Evolutionary conservation across 2,329 filamentous ascomycete genomes (phyloP).

Genomic region (Xylaria sp.): DNA sequence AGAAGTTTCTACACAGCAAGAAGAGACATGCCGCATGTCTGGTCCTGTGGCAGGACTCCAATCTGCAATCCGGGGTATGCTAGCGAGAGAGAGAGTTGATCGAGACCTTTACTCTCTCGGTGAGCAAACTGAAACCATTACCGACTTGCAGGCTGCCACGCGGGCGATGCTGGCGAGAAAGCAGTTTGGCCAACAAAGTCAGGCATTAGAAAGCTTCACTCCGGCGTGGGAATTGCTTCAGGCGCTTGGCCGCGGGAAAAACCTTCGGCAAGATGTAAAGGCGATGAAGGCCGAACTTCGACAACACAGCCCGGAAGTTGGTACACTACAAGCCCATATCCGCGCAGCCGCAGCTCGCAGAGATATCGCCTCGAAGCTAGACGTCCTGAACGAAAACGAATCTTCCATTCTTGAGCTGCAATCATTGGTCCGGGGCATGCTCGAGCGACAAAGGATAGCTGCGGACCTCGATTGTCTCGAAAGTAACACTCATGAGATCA

Average conservation of each 20-base stretch:
- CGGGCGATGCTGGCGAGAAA: conserved; percentile 64
- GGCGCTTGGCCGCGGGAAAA: conserved; percentile 50
- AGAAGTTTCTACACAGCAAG: conserved; percentile 56
- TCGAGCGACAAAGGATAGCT: conserved; percentile 55
- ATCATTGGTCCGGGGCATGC: conserved; percentile 62
- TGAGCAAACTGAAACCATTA: conserved; percentile 28
- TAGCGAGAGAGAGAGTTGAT: conserved; percentile 60
- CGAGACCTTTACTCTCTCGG: conserved; percentile 28
- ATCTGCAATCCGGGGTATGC: conserved; percentile 67
- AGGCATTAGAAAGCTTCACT: conserved; percentile 53
- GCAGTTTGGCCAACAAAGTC: conserved; percentile 53
- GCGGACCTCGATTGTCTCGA: conserved; percentile 58
- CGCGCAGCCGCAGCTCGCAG: conserved; percentile 59
- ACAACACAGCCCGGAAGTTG: conserved; percentile 47
- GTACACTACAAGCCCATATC: conserved; percentile 53
- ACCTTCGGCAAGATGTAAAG: conserved; percentile 49
- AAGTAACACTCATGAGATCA: conserved; percentile 58
- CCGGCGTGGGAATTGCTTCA: conserved; percentile 56
- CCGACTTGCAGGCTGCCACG: conserved; percentile 63
- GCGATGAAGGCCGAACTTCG: conserved; percentile 52
- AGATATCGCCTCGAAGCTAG: conserved; percentile 51
- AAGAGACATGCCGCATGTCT: conserved; percentile 55
- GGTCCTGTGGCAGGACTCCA: conserved; percentile 63
- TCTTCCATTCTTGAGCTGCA: conserved; percentile 56
- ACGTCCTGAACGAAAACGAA: conserved; percentile 49